A percentile compares a stretch with the other conserved stretches of the same genome.
Conservation (phyloP, 2,329 filamentous ascomycete genomes). For the Trichoderma breve region DNA sequence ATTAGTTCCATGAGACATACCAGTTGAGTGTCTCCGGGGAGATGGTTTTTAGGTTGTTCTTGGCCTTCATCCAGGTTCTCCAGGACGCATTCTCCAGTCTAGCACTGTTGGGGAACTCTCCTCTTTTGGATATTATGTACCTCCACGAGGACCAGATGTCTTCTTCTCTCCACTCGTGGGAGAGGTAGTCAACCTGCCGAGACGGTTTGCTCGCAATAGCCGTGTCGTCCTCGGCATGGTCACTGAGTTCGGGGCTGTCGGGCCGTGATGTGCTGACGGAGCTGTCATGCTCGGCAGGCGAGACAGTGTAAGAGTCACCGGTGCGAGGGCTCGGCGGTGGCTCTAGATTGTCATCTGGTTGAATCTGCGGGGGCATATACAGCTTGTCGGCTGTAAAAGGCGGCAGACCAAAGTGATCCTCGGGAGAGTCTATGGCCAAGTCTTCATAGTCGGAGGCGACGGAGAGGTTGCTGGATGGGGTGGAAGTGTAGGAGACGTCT, state of each 20-base stretch:
- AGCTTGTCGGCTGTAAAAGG: constrained; percentile 48
- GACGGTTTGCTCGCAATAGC: constrained; percentile 73
- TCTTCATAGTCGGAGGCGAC: constrained; percentile 58
- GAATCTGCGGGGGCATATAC: constrained; percentile 36
- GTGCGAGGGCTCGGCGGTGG: constrained; percentile 50
- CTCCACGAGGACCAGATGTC: constrained; percentile 98
- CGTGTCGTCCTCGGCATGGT: constrained; percentile 75
- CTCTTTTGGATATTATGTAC: constrained; percentile 78
- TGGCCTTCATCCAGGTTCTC: constrained; percentile 94
- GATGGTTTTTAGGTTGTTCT: constrained; percentile 81
- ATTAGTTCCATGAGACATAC: constrained; percentile 44
- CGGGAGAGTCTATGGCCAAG: constrained; percentile 44
- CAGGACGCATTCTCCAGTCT: constrained; percentile 94
- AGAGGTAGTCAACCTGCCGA: constrained; percentile 91
- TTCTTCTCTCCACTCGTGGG: constrained; percentile 89
- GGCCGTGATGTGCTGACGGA: constrained; percentile 54
- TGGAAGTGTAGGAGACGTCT: constrained; percentile 59
- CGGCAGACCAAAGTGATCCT: constrained; percentile 49
- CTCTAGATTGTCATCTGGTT: constrained; percentile 44
- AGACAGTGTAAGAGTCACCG: constrained; percentile 51
- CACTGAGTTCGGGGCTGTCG: constrained; percentile 54
- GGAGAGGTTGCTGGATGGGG: constrained; percentile 62
- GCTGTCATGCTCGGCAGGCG: constrained; percentile 52
- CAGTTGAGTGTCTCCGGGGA: constrained; percentile 92
- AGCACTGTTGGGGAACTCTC: constrained; percentile 75